These are phyloP conservation scores for Malus hybrid DNA, from an alignment of 331 rosid genomes.

Conservation along the genomic window DNA sequence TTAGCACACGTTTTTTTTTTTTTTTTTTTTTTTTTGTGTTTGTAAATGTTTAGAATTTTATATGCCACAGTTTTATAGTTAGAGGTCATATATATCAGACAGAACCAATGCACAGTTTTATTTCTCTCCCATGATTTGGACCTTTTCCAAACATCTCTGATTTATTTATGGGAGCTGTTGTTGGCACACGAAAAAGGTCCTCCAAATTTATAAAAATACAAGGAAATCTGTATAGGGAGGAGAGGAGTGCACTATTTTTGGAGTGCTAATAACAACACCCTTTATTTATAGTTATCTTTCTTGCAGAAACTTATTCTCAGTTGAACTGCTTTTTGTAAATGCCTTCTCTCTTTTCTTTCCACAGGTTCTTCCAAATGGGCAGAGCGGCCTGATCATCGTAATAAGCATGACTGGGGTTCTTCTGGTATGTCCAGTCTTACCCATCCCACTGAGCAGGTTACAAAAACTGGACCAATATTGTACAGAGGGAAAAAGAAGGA, in stretches of 20 bases:
- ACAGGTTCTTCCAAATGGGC: slow-evolving; percentile 52
- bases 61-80: background rate
- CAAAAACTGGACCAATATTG: slow-evolving; percentile 48
- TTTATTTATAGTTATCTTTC: background rate
- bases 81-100: background rate
- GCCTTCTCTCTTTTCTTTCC: slow-evolving; percentile 12
- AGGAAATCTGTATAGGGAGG: background rate
- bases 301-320: background rate
- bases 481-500: slow-evolving; percentile 74
- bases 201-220: background rate
- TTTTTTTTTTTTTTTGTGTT: background rate
- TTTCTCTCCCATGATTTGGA: background rate
- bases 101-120: background rate
- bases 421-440: slow-evolving; percentile 25
- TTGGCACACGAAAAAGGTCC: background rate
- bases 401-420: slow-evolving; percentile 20
- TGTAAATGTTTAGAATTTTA: background rate
- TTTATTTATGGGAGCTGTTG: background rate
- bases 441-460: slow-evolving; percentile 43
- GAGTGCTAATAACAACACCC: background rate
- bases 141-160: background rate
- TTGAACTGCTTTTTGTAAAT: slow-evolving; percentile 6
- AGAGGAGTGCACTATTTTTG: background rate
- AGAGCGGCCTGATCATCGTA: slow-evolving; percentile 12
- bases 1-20: background rate